Evolutionary conservation across 225 moss, liverwort and hornwort genomes (phyloP).

Genomic region (Physcomitrium patens): DNA sequence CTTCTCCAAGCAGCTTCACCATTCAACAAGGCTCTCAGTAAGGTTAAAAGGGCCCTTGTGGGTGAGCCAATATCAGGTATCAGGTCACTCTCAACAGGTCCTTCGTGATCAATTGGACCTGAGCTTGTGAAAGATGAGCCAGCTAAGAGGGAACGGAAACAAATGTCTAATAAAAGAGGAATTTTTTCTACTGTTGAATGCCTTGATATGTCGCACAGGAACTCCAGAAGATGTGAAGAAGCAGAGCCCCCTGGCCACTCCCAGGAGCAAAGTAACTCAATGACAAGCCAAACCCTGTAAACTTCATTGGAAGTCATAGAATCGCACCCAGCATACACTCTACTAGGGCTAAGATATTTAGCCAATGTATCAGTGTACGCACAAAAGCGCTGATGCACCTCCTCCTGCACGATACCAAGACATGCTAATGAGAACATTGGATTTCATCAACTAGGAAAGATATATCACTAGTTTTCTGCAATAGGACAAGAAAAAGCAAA

Average conservation of each 20-base stretch:
- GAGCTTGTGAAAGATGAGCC: constrained; percentile 46
- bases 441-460: background rate
- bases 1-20: constrained; percentile 69
- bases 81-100: constrained; percentile 36
- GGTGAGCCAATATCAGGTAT: constrained; percentile 41
- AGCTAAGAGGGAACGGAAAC: constrained; percentile 63
- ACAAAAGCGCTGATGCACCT: constrained; percentile 69
- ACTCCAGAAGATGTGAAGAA: constrained; percentile 54
- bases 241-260: constrained; percentile 80
- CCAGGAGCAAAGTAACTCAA: constrained; percentile 94
- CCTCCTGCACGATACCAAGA: constrained; percentile 49
- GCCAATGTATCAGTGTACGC: constrained; percentile 71
- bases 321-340: constrained; percentile 56
- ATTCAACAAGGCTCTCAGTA: constrained; percentile 70
- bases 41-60: constrained; percentile 61
- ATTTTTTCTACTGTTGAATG: constrained; percentile 39
- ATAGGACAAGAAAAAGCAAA: background rate
- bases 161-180: constrained; percentile 53
- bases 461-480: constrained; percentile 14
- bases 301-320: constrained; percentile 17
- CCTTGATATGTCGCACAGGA: constrained; percentile 60
- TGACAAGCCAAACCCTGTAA: constrained; percentile 72
- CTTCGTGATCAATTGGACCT: constrained; percentile 1
- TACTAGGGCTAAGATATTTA: constrained; percentile 61
- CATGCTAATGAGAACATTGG: constrained; percentile 18